A percentile compares a stretch with the other conserved stretches of the same genome.
These are phyloP conservation scores for Colletotrichum lini DNA, from an alignment of 2,329 filamentous ascomycete genomes.

Conservation along the genomic window DNA sequence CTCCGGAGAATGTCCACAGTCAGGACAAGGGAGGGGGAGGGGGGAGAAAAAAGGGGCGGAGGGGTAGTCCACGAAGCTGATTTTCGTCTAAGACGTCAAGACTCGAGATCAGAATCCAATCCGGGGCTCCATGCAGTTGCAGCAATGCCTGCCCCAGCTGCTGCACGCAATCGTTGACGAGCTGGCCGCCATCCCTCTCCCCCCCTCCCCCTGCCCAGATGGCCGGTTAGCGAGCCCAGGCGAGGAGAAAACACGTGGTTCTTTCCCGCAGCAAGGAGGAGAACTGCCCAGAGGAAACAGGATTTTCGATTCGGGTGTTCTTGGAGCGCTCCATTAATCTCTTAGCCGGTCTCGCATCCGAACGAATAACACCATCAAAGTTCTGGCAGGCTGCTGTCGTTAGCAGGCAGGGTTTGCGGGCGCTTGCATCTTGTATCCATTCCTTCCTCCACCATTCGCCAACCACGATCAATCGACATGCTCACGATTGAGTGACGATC, in stretches of 20 bases:
- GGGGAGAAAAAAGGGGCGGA: not conserved
- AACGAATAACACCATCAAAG: not conserved
- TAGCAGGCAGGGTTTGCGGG: not conserved
- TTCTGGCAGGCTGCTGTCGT: not conserved
- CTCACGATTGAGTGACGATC: no score
- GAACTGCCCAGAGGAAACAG: not conserved
- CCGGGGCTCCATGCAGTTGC: constrained; percentile 3
- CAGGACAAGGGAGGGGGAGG: not conserved
- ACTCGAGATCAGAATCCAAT: constrained; percentile 7
- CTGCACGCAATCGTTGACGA: not conserved
- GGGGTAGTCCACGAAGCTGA: no score
- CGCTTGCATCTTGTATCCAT: not conserved
- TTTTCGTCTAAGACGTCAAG: constrained; percentile 34
- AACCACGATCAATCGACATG: no score
- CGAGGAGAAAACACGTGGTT: not conserved
- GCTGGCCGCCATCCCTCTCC: not conserved
- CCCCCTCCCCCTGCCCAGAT: not conserved
- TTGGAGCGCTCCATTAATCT: not conserved
- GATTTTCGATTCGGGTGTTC: not conserved
- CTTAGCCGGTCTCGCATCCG: not conserved
- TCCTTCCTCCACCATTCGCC: not conserved
- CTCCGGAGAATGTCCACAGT: not conserved
- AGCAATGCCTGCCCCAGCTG: not conserved
- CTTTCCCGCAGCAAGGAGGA: not conserved
- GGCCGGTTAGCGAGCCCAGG: not conserved